Conservation (phyloP, 345 rosid species). For the Turritis glabra region DNA sequence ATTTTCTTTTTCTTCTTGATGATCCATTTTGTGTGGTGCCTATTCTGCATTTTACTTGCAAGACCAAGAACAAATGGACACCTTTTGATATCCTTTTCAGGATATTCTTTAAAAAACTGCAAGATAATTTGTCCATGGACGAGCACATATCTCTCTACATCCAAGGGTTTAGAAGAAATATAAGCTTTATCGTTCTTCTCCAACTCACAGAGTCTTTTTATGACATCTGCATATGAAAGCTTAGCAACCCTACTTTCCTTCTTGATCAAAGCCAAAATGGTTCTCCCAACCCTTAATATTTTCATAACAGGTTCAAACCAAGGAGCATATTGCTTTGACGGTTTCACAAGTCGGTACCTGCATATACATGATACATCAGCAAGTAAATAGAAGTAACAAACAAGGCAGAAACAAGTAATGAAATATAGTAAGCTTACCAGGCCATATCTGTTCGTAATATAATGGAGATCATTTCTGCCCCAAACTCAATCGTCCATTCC, state of each 20-base stretch:
- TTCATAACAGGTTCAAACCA: conserved; percentile 73
- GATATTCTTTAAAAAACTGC: conserved; percentile 70
- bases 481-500: conserved; percentile 90
- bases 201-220: conserved; percentile 51
- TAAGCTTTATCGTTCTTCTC: conserved; percentile 50
- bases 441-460: conserved; percentile 77
- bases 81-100: conserved; percentile 48
- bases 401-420: neutral
- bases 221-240: conserved; percentile 63
- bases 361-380: conserved; percentile 11
- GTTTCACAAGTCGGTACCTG: conserved; percentile 92
- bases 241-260: conserved; percentile 58
- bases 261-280: conserved; percentile 59
- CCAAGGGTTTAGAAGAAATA: conserved; percentile 57
- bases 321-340: conserved; percentile 74
- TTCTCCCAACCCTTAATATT: conserved; percentile 66
- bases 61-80: conserved; percentile 66
- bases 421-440: conserved; percentile 52
- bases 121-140: conserved; percentile 80
- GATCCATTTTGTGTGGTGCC: conserved; percentile 73
- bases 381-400: conserved; percentile 23
- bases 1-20: conserved; percentile 63
- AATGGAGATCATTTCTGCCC: conserved; percentile 49
- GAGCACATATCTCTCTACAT: conserved; percentile 68
- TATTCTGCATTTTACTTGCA: conserved; percentile 64